Evolutionary conservation across 345 rosid genomes (phyloP).

Genomic region (Reutealis trisperma): DNA sequence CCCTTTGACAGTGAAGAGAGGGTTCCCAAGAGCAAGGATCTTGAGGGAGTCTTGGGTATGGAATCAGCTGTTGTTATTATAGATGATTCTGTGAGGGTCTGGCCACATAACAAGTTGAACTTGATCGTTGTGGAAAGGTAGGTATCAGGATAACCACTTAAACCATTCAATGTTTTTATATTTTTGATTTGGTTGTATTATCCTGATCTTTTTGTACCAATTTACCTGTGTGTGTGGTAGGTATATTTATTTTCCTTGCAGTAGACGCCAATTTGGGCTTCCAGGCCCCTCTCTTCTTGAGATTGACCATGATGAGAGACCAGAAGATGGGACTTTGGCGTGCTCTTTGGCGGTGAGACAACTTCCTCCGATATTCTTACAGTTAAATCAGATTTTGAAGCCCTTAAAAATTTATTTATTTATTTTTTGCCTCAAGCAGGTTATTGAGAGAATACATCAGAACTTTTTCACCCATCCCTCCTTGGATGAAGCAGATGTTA

Average conservation of each 20-base stretch:
- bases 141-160: neutral
- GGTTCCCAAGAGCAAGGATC: conserved; percentile 91
- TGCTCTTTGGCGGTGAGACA: conserved; percentile 84
- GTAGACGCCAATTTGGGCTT: conserved; percentile 98
- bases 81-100: conserved; percentile 95
- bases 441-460: conserved; percentile 81
- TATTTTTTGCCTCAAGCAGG: conserved; percentile 46
- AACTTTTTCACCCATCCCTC: conserved; percentile 68
- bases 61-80: conserved; percentile 93
- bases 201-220: conserved; percentile 4
- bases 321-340: conserved; percentile 96
- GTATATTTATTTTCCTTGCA: conserved; percentile 92
- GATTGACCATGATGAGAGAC: conserved; percentile 92
- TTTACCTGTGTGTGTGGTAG: conserved; percentile 43
- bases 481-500: conserved; percentile 82
- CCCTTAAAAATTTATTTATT: neutral
- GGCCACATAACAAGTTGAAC: conserved; percentile 95
- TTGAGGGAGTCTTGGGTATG: conserved; percentile 99
- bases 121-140: conserved; percentile 95
- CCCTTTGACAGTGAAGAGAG: conserved; percentile 82
- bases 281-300: conserved; percentile 97
- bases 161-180: neutral
- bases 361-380: neutral
- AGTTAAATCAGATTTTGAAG: neutral
- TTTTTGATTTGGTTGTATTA: neutral